Percentiles rank a stretch among this genome's conserved stretches.
phyloP scores from a whole-genome alignment of 1,139 yeast species.

The Hanseniaspora uvarum region DNA sequence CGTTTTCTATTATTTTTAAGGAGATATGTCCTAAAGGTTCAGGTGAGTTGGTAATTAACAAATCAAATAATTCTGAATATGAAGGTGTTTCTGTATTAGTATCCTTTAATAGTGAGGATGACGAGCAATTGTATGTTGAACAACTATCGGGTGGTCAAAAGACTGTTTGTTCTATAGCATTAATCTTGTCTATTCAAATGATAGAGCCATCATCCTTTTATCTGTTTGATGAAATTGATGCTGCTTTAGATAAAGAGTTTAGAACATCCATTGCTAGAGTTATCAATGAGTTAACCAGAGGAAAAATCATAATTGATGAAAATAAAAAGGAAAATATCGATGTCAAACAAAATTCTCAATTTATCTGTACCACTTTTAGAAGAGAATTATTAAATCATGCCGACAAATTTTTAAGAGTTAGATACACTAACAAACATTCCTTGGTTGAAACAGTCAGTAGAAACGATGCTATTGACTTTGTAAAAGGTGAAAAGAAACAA shows the following conservation, averaged over 20 bases:
- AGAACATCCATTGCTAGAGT: constrained; percentile 77
- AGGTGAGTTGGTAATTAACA: constrained; percentile 60
- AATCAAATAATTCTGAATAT: constrained; percentile 33
- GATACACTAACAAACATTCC: constrained; percentile 74
- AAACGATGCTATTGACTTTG: constrained; percentile 68
- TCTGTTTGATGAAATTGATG: constrained; percentile 90
- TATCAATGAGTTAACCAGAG: constrained; percentile 50
- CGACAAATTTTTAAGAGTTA: constrained; percentile 78
- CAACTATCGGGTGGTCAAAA: constrained; percentile 96
- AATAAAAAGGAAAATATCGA: neutral
- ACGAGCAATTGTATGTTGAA: constrained; percentile 81
- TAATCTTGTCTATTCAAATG: constrained; percentile 83
- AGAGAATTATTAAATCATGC: constrained; percentile 88
- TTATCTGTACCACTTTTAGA: constrained; percentile 90
- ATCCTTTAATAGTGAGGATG: constrained; percentile 76
- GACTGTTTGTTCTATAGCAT: constrained; percentile 85
- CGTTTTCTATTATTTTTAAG: constrained; percentile 66
- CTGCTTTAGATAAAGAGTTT: constrained; percentile 86
- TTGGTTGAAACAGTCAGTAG: constrained; percentile 59
- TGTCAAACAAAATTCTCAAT: constrained; percentile 48
- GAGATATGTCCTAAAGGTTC: constrained; percentile 74
- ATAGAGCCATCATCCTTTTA: constrained; percentile 97
- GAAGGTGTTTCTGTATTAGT: constrained; percentile 80
- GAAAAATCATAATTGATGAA: neutral
- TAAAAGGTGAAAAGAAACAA: constrained; percentile 42